Evolutionary conservation across 169 alveolate species (phyloP), one percentile per base, ranked within the genome.

Genomic region (Plasmodium berghei): DNA sequence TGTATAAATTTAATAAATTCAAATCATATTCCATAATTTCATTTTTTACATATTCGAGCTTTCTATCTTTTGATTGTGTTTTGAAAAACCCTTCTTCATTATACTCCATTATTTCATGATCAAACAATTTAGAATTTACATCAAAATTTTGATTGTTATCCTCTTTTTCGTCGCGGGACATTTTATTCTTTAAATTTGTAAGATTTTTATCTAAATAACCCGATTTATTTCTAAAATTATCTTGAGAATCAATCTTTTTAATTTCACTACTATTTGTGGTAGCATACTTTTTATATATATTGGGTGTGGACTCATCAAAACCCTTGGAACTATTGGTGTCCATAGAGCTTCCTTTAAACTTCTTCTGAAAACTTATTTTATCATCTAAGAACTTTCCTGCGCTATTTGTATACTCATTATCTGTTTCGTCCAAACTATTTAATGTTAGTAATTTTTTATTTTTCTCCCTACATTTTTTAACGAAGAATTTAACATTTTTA

Each of bases 401-500:
- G 18, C n/a, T 28, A 18, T 18, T 9, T 24, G 61, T 26, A 18
- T n/a, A n/a, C n/a, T 18, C 74, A 48, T 77, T 77, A 69, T 62
- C 67, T 20, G 28, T 18, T 42, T 59, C 72, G n/a, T 77, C 89
- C 66, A 77, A 54, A 24, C 89, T 77, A 8, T 70, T 77, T 61
- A 77, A 16, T 46, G 71, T 63, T 34, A 77, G 67, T 54, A 77
- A 45, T 64, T 77, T 77, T 58, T 77, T 62, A 56, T 77, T 77
- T 64, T 77, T 62, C 49, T 77, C 89, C 22, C 80, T 77, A 40
- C 89, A 77, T 77, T 63, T 77, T 28, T 54, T 77, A 22, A 77
- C 89, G 69, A 77, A 77, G 49, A 77, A 77, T 70, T 77, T 67
- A 40, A 77, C 89, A 45, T 64, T 77, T 24, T 77, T 77, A 14